Evolutionary conservation across 2,329 filamentous ascomycete genomes (phyloP).

Genomic region (Curvularia sp.): DNA sequence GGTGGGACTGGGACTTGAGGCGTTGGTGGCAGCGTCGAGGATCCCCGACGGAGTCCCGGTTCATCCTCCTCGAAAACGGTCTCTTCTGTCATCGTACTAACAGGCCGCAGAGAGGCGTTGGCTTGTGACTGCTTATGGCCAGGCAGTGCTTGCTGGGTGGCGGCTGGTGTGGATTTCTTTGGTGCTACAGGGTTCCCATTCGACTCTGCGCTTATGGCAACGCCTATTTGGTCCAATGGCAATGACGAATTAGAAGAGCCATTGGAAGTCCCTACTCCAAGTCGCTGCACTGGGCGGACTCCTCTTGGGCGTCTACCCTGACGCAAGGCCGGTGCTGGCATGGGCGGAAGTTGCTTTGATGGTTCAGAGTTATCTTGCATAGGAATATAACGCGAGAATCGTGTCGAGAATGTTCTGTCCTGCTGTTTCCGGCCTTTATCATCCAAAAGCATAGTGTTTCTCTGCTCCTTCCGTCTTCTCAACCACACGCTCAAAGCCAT

Average conservation of each 20-base stretch:
- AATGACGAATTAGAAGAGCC: slow-evolving; percentile 34
- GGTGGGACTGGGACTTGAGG: slow-evolving; percentile 45
- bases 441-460: slow-evolving; percentile 27
- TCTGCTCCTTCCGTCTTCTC: slow-evolving; percentile 44
- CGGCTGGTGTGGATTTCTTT: slow-evolving; percentile 13
- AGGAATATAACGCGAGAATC: slow-evolving; percentile 34
- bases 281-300: slow-evolving; percentile 27
- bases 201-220: slow-evolving; percentile 49
- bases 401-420: slow-evolving; percentile 27
- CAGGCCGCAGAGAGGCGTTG: slow-evolving; percentile 28
- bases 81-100: slow-evolving; percentile 44
- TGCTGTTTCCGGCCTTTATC: slow-evolving; percentile 29
- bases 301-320: slow-evolving; percentile 12
- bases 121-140: slow-evolving; percentile 10
- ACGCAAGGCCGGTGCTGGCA: slow-evolving; percentile 18
- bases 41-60: slow-evolving; percentile 30
- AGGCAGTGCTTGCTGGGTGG: slow-evolving; percentile 14
- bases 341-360: slow-evolving; percentile 25
- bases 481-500: slow-evolving; percentile 49
- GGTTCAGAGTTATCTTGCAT: slow-evolving; percentile 17
- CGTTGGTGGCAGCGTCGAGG: slow-evolving; percentile 41
- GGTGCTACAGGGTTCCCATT: slow-evolving; percentile 35
- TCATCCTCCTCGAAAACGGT: slow-evolving; percentile 52
- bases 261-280: slow-evolving; percentile 30
- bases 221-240: slow-evolving; percentile 46